Conservation (phyloP, 2,329 filamentous ascomycete genomes). For the Septoria petroselini region DNA sequence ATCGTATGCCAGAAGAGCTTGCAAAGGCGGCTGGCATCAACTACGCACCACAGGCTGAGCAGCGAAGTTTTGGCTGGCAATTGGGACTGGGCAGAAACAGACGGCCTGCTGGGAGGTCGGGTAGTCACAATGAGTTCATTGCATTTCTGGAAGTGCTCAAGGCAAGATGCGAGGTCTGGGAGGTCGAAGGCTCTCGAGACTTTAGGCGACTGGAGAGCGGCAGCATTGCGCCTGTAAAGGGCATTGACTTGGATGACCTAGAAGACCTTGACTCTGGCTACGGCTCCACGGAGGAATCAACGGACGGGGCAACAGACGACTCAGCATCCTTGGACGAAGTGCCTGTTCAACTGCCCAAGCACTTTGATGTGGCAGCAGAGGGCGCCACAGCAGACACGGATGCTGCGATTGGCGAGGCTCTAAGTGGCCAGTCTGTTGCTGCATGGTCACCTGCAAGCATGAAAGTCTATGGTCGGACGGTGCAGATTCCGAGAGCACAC, state of each 20-base stretch:
- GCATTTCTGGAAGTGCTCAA: conserved; percentile 72
- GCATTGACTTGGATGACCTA: conserved; percentile 19
- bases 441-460: conserved; percentile 48
- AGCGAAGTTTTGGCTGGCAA: conserved; percentile 46
- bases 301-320: not conserved
- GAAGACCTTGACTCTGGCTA: conserved; percentile 22
- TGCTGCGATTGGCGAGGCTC: conserved; percentile 20
- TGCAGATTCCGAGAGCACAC: conserved; percentile 58
- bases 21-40: conserved; percentile 70
- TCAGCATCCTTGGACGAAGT: not conserved
- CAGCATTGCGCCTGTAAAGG: conserved; percentile 26
- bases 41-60: conserved; percentile 56
- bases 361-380: conserved; percentile 19
- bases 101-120: conserved; percentile 51
- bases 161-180: conserved; percentile 77
- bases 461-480: conserved; percentile 61
- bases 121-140: conserved; percentile 68
- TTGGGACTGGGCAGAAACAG: conserved; percentile 35
- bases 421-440: conserved; percentile 15
- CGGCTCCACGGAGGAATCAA: conserved; percentile 4
- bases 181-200: conserved; percentile 73
- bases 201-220: conserved; percentile 59
- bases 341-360: conserved; percentile 20
- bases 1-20: conserved; percentile 78
- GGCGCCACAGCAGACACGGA: conserved; percentile 18